Base-by-base conservation (phyloP, 208 protist species). In the Acanthamoeba healyi region DNA sequence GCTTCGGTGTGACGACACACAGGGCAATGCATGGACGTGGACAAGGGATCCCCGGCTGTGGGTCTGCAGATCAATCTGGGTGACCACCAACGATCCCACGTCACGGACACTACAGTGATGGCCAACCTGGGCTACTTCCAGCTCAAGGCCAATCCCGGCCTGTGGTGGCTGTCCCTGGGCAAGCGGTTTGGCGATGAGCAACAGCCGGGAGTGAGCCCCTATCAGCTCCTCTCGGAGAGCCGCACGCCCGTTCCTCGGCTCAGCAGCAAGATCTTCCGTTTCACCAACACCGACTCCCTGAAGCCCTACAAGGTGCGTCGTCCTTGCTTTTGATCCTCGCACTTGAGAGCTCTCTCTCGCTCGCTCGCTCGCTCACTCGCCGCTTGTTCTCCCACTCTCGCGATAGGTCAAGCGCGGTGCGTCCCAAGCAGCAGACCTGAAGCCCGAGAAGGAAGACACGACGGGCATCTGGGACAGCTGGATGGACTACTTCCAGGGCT, bases 111-210 rank as follows among this genome's bases (percentile, higher is more conserved):
- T 38, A 96, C 99, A 29, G 99, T 99, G 22, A 99, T 99, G 99
- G 94, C 96, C 26, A 99, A 99, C 94, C 93, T 98, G 42, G 99
- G 99, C 56, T 99, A 99, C 95, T 99, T 99, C 94, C 99, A 99
- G 97, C 97, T 99, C 12, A 98, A 99, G 89, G 97, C 97, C 1
- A 92, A 95, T 24, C 98, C 98, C 15, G 98, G 98, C 56, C 67
- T 98, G 40, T 99, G 97, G 97, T 93, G 95, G 70, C 93, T 99
- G 12, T 94, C 91, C 6, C 72, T 99, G 54, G 95, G 46, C 34
- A 65, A 54, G 32, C 54, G 82, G 24, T 70, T 63, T 24, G 82
- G 82, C 40, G 58, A 70, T n/a, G 54, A 84, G 26, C 24, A 51
- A 24, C 26, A 84, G 42, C 3, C 6, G 42, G 26, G 12, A 5